Evolutionary conservation across 768 basidiomycete species (phyloP), one percentile per base, ranked within the genome.

Genomic region (Boletus rubropictus): DNA sequence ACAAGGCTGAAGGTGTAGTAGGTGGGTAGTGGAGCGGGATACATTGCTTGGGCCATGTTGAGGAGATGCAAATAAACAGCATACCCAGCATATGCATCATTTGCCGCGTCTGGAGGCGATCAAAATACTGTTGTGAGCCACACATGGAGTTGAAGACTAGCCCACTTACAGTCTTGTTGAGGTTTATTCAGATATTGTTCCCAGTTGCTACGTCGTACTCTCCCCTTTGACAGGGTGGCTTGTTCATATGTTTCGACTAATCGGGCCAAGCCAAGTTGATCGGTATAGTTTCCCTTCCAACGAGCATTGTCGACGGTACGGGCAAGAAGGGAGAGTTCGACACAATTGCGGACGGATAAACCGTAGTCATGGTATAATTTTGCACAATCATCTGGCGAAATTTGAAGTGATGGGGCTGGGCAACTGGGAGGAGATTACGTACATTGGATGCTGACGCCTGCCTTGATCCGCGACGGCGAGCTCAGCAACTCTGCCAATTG

Each of bases 371-470:
- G 71, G 62, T 71, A 80, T 11, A 89, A 57, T 63, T 89, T 90
- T 59, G 72, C 70, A 46, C 76, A 79, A 56, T 90, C 88, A 53
- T 72, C 87, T 89, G 32, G 48, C 22, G 40, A 45, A n/a, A 49
- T 37, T 33, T 36, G 39, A 47, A 31, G 32, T 5, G n/a, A 44
- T 40, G n/a, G 15, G 7, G 25, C 14, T n/a, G 27, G 7, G 8
- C 2, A 6, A 12, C 18, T 20, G 36, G 27, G 27, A 18, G 7
- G 0, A 39, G 15, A 41, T 58, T 17, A 48, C 72, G 52, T 55
- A 84, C 88, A 59, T 68, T 80, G 80, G n/a, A 89, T 88, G 21
- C 73, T 81, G 42, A 88, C 84, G 18, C 89, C 89, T 7, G 78
- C 75, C 64, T 90, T 90, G 49, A 75, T 62, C 44, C 78, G 73